Evolutionary conservation across 2,329 filamentous ascomycete genomes (phyloP).

Genomic region (Fusarium xylarioides): DNA sequence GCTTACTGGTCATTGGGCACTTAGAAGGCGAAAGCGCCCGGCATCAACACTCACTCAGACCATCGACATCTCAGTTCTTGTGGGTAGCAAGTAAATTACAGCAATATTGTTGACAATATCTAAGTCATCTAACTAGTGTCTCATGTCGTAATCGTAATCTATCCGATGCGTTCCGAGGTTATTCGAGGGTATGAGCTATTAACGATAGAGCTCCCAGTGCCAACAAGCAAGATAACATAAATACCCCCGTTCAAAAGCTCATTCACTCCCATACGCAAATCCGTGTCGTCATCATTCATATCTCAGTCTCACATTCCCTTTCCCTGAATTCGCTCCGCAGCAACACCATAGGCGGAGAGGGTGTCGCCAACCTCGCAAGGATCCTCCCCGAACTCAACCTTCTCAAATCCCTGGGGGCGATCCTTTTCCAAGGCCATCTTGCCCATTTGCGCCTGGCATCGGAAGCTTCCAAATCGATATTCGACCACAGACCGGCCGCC

Average conservation of each 20-base stretch:
- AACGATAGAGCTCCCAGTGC: neutral
- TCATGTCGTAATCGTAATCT: conserved; percentile 11
- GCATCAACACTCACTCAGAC: neutral
- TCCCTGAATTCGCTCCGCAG: conserved; percentile 47
- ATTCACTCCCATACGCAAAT: neutral
- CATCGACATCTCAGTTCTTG: neutral
- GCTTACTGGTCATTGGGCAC: neutral
- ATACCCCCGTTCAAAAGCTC: neutral
- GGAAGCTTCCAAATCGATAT: conserved; percentile 64
- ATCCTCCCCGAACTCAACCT: conserved; percentile 51
- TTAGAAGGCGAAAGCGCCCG: neutral
- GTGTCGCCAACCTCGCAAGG: conserved; percentile 51
- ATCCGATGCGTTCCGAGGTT: neutral
- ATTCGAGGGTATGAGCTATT: neutral
- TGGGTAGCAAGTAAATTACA: neutral
- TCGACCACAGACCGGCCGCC: conserved; percentile 51
- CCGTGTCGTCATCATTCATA: neutral
- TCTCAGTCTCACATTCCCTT: conserved; percentile 39
- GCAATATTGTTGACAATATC: neutral
- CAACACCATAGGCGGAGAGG: conserved; percentile 44
- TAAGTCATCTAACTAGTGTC: conserved; percentile 1
- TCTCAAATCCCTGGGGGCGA: conserved; percentile 46
- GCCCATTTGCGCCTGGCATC: conserved; percentile 63
- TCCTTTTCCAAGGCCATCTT: conserved; percentile 52
- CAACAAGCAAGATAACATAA: neutral